Evolutionary conservation across 1,284 basidiomycete species (phyloP), one percentile per base, ranked within the genome.

Genomic region (Porogramme epimiltina): DNA sequence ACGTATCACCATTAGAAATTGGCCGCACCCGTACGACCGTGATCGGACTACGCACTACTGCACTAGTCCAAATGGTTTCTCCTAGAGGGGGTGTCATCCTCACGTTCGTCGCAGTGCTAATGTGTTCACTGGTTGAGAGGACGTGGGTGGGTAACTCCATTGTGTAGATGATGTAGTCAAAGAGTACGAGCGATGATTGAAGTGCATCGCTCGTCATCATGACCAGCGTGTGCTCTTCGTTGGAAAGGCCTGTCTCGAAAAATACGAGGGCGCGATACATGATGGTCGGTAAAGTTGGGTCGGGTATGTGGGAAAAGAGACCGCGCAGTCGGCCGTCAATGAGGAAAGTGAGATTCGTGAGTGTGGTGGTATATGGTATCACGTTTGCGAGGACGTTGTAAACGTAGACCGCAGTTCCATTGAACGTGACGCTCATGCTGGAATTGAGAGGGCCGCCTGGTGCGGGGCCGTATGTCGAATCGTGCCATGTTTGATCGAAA

Each of bases 201-300:
- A 25, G 37, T 4, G 42, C 13, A 1, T 49, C 51, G 20, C 38
- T 25, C 2, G 47, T 47, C 5, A 48, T 31, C 9, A 24, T 18
- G 19, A 64, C 42, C 3, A 66, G 46, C 15, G 51, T 51, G 38
- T 66, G 64, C 1, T 20, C 19, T 10, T 47, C 54, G 20, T 61
- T 41, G 2, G 53, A 34, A 16, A 65, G 42, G 4, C 50, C 45
- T 4, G 42, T 25, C 19, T 61, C 64, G 16, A 54, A 52, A 45
- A 64, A 73, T 6, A 74, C 71, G 4, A 58, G 54, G 9, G 69
- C 64, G 37, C 59, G 46, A 48, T 71, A 71, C 18, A 40, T 5
- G 28, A 54, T 36, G 2, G 23, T 19, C 4, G 49, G n/a, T n/a
- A n/a, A n/a, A n/a, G 16, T 6, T 3, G 10, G 18, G 31, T 51